A percentile compares a stretch with the other conserved stretches of the same genome.
These are phyloP conservation scores for Aureobasidium sp. DNA, from an alignment of 2,329 filamentous ascomycete species.

Conservation along the genomic window DNA sequence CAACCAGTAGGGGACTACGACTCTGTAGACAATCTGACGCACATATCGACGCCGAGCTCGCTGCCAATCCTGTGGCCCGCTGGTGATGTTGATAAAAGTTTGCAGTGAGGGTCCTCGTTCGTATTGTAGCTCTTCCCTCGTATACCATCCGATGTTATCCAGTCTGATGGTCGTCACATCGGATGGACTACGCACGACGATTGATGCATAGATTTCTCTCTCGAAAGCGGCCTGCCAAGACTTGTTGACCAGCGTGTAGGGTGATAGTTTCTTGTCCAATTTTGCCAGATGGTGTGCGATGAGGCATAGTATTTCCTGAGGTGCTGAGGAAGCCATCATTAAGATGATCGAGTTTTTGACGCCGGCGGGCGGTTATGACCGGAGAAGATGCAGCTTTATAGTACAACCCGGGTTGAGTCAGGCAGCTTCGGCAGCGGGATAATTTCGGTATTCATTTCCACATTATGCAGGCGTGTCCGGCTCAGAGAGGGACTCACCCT, in stretches of 20 bases:
- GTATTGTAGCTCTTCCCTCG: not conserved
- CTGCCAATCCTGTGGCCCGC: not conserved
- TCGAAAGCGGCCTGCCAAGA: conserved; percentile 3
- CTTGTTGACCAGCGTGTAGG: conserved; percentile 1
- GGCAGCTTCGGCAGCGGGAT: not conserved
- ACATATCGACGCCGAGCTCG: not conserved
- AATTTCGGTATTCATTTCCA: not conserved
- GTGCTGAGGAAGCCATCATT: not conserved
- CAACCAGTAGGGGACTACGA: conserved; percentile 1
- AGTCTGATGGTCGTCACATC: not conserved
- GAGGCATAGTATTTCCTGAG: not conserved
- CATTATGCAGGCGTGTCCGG: not conserved
- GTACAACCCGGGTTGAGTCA: not conserved
- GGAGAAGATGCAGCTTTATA: not conserved
- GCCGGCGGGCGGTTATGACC: not conserved
- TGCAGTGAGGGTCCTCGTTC: not conserved
- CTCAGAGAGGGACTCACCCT: too few species aligned
- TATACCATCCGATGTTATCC: not conserved
- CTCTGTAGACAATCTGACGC: not conserved
- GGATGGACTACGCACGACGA: not conserved
- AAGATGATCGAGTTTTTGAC: not conserved
- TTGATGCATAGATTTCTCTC: not conserved
- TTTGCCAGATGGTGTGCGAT: not conserved
- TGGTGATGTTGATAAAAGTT: not conserved
- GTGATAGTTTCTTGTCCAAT: not conserved